phyloP scores from a whole-genome alignment of 108 stramenopile species.

The Cyclotella atomus region DNA sequence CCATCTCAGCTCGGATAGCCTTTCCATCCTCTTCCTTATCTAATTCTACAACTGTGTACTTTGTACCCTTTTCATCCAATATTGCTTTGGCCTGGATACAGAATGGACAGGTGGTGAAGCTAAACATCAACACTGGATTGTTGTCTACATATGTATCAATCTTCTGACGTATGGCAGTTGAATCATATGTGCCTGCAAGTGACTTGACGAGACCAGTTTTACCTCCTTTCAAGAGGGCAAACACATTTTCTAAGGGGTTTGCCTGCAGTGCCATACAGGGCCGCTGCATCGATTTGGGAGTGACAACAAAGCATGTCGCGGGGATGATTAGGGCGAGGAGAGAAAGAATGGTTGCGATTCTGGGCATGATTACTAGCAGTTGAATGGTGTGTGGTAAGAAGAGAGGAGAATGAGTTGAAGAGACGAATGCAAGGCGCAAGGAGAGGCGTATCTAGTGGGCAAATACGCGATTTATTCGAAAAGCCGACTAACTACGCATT shows the following conservation, averaged over 20 bases:
- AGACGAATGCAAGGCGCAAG: background rate
- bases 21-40: conserved; percentile 69
- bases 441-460: background rate
- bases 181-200: conserved; percentile 86
- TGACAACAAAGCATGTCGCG: background rate
- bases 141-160: conserved; percentile 61
- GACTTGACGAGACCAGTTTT: conserved; percentile 86
- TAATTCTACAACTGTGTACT: conserved; percentile 78
- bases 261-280: background rate
- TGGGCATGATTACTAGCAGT: background rate
- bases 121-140: conserved; percentile 65
- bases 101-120: conserved; percentile 88
- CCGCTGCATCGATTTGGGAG: background rate
- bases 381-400: background rate
- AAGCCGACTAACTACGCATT: no score
- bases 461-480: no score
- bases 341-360: background rate
- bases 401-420: background rate
- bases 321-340: background rate
- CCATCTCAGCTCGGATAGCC: conserved; percentile 91
- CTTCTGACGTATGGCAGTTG: conserved; percentile 54
- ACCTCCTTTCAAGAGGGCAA: conserved; percentile 66
- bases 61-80: conserved; percentile 70
- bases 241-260: conserved; percentile 2
- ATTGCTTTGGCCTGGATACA: conserved; percentile 89